Evolutionary conservation across 73 alveolate genomes (phyloP).

Genomic region (Urostyla sp.): DNA sequence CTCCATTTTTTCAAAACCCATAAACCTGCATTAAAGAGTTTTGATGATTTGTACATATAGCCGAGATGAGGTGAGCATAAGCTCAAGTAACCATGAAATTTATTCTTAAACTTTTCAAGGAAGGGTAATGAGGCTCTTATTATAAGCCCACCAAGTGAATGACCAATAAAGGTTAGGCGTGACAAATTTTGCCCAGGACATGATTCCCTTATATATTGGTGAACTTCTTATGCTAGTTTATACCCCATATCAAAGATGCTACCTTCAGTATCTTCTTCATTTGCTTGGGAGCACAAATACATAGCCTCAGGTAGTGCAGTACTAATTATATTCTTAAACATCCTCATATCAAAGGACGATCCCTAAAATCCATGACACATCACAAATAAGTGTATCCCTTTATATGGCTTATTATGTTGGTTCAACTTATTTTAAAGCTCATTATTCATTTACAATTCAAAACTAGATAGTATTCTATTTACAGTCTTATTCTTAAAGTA

Average conservation of each 20-base stretch:
- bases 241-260: conserved; percentile 99
- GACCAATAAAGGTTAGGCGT: conserved; percentile 94
- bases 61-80: conserved; percentile 97
- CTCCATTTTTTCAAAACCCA: conserved; percentile 97
- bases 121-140: conserved; percentile 91
- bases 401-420: conserved; percentile 50
- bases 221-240: conserved; percentile 96
- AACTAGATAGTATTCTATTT: conserved; percentile 1
- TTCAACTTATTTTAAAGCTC: background rate
- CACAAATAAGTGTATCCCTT: conserved; percentile 79
- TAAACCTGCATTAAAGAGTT: conserved; percentile 95
- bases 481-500: background rate
- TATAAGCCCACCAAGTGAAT: conserved; percentile 89
- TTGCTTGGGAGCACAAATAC: conserved; percentile 92
- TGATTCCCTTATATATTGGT: conserved; percentile 79
- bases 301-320: conserved; percentile 79
- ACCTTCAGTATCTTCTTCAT: conserved; percentile 97
- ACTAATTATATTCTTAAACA: conserved; percentile 76
- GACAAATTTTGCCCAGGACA: conserved; percentile 90
- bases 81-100: conserved; percentile 92
- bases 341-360: conserved; percentile 82
- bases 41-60: conserved; percentile 88
- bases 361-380: conserved; percentile 87
- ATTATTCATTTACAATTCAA: conserved; percentile 45
- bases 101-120: conserved; percentile 86